These are phyloP conservation scores for Phytophthora idaei DNA, from an alignment of 352 stramenopile genomes.

Conservation along the genomic window DNA sequence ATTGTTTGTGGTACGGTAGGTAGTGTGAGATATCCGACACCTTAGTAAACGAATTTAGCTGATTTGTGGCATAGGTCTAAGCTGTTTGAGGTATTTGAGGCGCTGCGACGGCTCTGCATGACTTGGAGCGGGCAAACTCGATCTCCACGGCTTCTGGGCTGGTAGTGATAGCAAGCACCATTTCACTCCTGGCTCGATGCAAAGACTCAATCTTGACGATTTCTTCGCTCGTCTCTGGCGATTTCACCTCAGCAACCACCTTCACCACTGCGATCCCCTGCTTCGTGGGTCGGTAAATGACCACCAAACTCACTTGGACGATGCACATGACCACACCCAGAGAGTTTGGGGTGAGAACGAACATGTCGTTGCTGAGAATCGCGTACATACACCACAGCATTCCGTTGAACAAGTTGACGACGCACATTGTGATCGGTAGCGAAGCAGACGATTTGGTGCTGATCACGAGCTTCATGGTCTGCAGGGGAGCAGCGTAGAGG, in stretches of 20 bases:
- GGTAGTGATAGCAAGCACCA: constrained; percentile 12
- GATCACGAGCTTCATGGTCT: constrained; percentile 47
- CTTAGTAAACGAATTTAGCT: too few species aligned
- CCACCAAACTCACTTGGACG: constrained; percentile 31
- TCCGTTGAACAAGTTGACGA: constrained; percentile 51
- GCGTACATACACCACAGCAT: constrained; percentile 52
- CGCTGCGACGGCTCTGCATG: constrained; percentile 13
- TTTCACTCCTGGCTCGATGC: constrained; percentile 21
- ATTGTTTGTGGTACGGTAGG: too few species aligned
- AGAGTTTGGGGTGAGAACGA: constrained; percentile 47
- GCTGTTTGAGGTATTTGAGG: constrained; percentile 1
- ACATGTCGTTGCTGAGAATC: constrained; percentile 44
- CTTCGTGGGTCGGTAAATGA: constrained; percentile 34
- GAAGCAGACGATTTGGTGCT: constrained; percentile 44
- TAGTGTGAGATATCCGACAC: too few species aligned
- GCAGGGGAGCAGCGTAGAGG: constrained; percentile 56
- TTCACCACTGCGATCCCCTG: constrained; percentile 5
- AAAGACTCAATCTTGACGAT: constrained; percentile 16
- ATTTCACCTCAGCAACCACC: constrained; percentile 9
- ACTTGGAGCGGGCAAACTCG: constrained; percentile 21
- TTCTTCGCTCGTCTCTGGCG: constrained; percentile 1
- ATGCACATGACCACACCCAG: constrained; percentile 37
- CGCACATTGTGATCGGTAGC: constrained; percentile 53
- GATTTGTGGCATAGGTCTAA: background rate
- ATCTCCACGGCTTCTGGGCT: constrained; percentile 14